Conservation (phyloP, 352 stramenopile genomes). For the Pythium aphanidermatum region DNA sequence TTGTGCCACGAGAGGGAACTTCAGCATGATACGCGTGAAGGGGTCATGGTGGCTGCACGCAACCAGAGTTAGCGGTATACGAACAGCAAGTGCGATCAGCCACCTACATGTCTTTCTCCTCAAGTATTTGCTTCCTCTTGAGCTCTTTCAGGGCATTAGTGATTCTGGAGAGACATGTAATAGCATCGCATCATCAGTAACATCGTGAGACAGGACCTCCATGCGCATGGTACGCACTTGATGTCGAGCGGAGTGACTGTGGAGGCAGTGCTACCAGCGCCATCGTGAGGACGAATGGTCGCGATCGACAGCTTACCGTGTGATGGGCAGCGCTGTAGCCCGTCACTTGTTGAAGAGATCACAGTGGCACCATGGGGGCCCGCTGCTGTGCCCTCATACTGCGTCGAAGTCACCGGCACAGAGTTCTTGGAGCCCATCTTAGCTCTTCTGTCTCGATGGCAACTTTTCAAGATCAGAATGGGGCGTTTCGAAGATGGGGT, state of each 20-base stretch:
- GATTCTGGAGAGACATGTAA: constrained; percentile 33
- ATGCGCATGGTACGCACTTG: constrained; percentile 33
- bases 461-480: not conserved
- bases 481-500: not conserved
- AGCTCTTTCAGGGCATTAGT: constrained; percentile 72
- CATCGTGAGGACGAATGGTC: constrained; percentile 50
- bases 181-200: too few species aligned
- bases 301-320: constrained; percentile 27
- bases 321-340: constrained; percentile 1
- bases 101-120: constrained; percentile 46
- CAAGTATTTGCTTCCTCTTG: constrained; percentile 43
- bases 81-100: not conserved
- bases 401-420: constrained; percentile 34
- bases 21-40: constrained; percentile 78
- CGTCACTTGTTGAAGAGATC: too few species aligned
- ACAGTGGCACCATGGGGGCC: too few species aligned
- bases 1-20: constrained; percentile 57
- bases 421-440: constrained; percentile 67
- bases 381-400: constrained; percentile 9
- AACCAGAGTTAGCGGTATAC: not conserved
- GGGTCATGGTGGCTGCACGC: constrained; percentile 30
- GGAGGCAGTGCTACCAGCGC: not conserved
- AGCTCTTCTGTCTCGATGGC: not conserved
- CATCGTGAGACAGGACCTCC: too few species aligned
- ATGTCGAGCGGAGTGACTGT: constrained; percentile 48